Evolutionary conservation across 805 yeast genomes (phyloP).

Genomic region (Kuraishia capsulata): DNA sequence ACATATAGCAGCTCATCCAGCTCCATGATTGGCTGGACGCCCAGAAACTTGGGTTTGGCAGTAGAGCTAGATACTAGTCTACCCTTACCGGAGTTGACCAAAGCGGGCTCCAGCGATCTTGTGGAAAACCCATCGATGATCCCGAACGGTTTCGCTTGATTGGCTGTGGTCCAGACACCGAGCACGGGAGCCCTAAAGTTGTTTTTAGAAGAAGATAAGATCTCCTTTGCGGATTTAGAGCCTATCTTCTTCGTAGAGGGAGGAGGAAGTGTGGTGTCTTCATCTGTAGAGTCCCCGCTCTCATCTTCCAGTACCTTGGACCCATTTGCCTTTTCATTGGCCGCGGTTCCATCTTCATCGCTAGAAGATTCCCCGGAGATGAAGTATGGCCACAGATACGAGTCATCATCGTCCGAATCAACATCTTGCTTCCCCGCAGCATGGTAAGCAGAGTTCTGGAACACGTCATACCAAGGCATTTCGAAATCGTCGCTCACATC

Average conservation of each 20-base stretch:
- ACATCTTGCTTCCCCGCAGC: neutral
- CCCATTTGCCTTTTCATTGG: slow-evolving; percentile 14
- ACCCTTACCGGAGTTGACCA: slow-evolving; percentile 4
- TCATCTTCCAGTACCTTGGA: slow-evolving; percentile 12
- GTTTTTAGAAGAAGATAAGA: slow-evolving; percentile 76
- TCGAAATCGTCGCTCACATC: slow-evolving; percentile 23
- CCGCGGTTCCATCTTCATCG: slow-evolving; percentile 13
- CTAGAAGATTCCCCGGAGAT: slow-evolving; percentile 32
- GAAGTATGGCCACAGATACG: slow-evolving; percentile 68
- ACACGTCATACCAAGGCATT: slow-evolving; percentile 16
- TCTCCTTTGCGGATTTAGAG: slow-evolving; percentile 83
- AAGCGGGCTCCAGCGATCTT: slow-evolving; percentile 49
- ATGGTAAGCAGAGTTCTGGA: slow-evolving; percentile 5
- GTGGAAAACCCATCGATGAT: slow-evolving; percentile 93
- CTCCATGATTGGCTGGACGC: slow-evolving; percentile 15
- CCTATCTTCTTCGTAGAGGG: slow-evolving; percentile 57
- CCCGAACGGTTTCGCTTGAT: slow-evolving; percentile 71
- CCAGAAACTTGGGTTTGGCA: slow-evolving; percentile 3
- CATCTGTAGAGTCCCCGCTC: slow-evolving; percentile 92
- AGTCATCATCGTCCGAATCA: slow-evolving; percentile 34
- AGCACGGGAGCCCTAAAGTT: slow-evolving; percentile 86
- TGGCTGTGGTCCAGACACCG: slow-evolving; percentile 85
- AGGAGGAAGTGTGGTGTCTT: slow-evolving; percentile 75
- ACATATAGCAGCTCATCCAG: slow-evolving; percentile 82
- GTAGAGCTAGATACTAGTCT: neutral